Percentiles rank a stretch among this genome's conserved stretches.
These are phyloP conservation scores for Capsicum baccatum DNA, from an alignment of 257 asterid species.

Conservation along the genomic window DNA sequence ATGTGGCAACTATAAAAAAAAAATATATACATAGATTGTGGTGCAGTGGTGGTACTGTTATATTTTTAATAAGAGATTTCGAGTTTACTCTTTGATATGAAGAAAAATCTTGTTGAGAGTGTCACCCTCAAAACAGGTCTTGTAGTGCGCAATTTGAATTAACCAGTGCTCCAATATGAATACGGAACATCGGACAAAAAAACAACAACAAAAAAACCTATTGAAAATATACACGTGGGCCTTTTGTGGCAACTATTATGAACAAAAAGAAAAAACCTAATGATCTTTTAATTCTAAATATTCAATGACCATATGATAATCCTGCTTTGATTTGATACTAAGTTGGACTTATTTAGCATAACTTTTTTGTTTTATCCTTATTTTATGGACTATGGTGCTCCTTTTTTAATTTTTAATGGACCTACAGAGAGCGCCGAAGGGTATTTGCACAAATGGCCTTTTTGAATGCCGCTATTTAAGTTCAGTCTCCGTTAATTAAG, in stretches of 20 bases:
- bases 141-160: too few species aligned
- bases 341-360: slow-evolving; percentile 15
- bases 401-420: neutral
- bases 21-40: too few species aligned
- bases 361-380: neutral
- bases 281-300: slow-evolving; percentile 18
- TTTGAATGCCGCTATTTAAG: neutral
- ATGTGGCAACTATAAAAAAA: neutral
- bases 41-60: too few species aligned
- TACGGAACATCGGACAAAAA: too few species aligned
- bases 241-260: neutral
- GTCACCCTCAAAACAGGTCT: too few species aligned
- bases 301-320: slow-evolving; percentile 26
- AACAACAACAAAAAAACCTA: too few species aligned
- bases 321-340: slow-evolving; percentile 21
- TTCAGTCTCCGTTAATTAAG: neutral
- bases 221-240: neutral
- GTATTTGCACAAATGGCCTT: slow-evolving; percentile 16
- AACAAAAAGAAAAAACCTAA: slow-evolving; percentile 21
- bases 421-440: neutral
- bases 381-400: neutral
- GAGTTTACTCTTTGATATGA: too few species aligned
- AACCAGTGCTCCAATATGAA: too few species aligned
- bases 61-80: too few species aligned
- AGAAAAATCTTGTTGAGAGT: too few species aligned